Evolutionary conservation across 2,329 filamentous ascomycete species (phyloP), one percentile per base, ranked within the genome.

Genomic region (Penicillium sp.): DNA sequence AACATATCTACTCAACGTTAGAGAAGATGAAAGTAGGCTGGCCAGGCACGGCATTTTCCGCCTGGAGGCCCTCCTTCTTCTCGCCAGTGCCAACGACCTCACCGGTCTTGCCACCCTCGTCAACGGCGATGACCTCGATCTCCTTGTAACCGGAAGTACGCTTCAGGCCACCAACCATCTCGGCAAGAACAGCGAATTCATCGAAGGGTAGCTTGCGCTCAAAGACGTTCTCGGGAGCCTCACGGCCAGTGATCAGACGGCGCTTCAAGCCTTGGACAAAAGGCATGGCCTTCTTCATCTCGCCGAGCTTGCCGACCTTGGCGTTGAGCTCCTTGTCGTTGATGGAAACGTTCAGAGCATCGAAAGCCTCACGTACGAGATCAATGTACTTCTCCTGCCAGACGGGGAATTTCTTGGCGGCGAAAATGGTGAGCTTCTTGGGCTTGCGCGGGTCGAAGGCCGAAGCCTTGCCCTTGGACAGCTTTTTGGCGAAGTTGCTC

Each of bases 281-380:
- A 0, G 94, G 94, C 93, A 97, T 97, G 2, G 92, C 93, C 78
- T 95, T 94, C 85, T 97, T 99, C 83, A 92, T 91, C 60, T 77
- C 75, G 39, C 86, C 87, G 69, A 91, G 81, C 80, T 96, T 96
- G 64, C 86, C 86, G 54, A 97, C 87, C 69, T 87, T 84, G 62
- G 86, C 87, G 67, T 87, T 90, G 43, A 97, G 79, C 52, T 85
- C 86, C 79, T 95, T 96, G 72, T 95, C 90, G 69, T 96, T 87
- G 61, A 89, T 76, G 9, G 79, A 77, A 60, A 89, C 79, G 61
- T 77, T 84, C 44, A 82, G 64, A 16, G 82, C 73, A 56, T 90
- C 82, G 76, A 91, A 91, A 58, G 85, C 79, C 67, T 89, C 83
- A 61, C 86, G 85, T 16, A 96, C 83, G 31, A 95, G 80, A 52